Base-by-base conservation (phyloP, 305 asterid genomes). In the Nicotiana rustica region DNA sequence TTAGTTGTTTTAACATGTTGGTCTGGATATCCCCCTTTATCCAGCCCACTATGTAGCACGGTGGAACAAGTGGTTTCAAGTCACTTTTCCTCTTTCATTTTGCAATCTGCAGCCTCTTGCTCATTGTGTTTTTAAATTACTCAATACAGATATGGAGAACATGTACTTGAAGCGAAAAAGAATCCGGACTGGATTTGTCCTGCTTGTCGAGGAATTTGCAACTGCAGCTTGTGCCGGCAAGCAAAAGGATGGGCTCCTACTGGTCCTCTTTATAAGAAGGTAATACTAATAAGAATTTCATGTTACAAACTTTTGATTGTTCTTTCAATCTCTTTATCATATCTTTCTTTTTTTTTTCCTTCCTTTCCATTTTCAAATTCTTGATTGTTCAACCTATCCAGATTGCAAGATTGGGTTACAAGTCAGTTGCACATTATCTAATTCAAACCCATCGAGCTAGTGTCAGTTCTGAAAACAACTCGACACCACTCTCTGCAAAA, bases 181-280 rank as follows among this genome's bases (percentile, higher is more conserved):
- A 93, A 96, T 82, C 97, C 94, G 10, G 60, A 93, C 80, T 96
- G 99, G 99, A 87, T 89, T 85, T 96, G 98, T 87, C 98, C 98
- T 0, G 93, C 85, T 80, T 96, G 98, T 86, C 99, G 99, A 41
- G 98, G 94, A 83, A 93, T 96, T 82, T 96, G 99, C 89, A 96
- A 95, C 93, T 96, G 99, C 88, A 96, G 99, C 87, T 89, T 95
- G 84, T 95, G 99, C 90, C 85, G 99, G 87, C 95, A 92, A 84
- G 95, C 97, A 25, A 96, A 96, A 89, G 98, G 99, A 82, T 96
- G 98, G 98, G 88, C 95, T 87, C 91, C 99, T n/a, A 96, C 99
- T n/a, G 99, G 98, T 65, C 0, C 84, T 31, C 90, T 96, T 80
- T 96, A 95, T 91, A 89, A 89, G 86, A 96, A 93, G 97, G 99